A percentile compares a stretch with the other conserved stretches of the same genome.
phyloP scores from a whole-genome alignment of 345 rosid genomes.

The Gossypium thurberi region DNA sequence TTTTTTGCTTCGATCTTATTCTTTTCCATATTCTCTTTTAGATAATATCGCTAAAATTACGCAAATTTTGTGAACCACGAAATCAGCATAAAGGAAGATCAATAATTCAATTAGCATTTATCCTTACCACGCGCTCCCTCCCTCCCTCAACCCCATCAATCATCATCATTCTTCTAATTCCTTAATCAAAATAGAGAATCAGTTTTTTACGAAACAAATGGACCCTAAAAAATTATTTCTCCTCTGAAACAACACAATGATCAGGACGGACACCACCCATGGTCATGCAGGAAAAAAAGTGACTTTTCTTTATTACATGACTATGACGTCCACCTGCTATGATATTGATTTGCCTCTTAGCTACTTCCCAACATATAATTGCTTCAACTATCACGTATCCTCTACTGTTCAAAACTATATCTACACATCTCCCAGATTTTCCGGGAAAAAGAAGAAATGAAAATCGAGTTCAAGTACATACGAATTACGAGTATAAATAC shows the following conservation, averaged over 20 bases:
- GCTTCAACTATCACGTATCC: background rate
- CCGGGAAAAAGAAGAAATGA: background rate
- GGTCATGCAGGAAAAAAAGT: no score
- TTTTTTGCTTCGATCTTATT: background rate
- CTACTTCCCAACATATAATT: background rate
- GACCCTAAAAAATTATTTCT: no score
- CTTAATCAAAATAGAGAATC: background rate
- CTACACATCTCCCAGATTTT: background rate
- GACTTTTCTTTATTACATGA: background rate
- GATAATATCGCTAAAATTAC: background rate
- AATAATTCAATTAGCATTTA: background rate
- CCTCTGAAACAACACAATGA: background rate
- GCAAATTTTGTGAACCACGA: conserved; percentile 4
- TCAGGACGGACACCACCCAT: background rate
- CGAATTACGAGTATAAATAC: no score
- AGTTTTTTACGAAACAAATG: no score
- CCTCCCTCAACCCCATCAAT: background rate
- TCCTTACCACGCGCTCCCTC: background rate
- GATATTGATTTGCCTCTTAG: background rate
- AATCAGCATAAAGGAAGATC: background rate
- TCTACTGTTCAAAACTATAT: background rate
- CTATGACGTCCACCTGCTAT: background rate
- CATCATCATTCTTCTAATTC: background rate
- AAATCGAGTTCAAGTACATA: background rate
- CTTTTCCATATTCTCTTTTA: background rate